A percentile compares a stretch with the other conserved stretches of the same genome.
Evolutionary conservation across 306 rosid genomes (phyloP).

Genomic region (Cotoneaster glaucophyllus): DNA sequence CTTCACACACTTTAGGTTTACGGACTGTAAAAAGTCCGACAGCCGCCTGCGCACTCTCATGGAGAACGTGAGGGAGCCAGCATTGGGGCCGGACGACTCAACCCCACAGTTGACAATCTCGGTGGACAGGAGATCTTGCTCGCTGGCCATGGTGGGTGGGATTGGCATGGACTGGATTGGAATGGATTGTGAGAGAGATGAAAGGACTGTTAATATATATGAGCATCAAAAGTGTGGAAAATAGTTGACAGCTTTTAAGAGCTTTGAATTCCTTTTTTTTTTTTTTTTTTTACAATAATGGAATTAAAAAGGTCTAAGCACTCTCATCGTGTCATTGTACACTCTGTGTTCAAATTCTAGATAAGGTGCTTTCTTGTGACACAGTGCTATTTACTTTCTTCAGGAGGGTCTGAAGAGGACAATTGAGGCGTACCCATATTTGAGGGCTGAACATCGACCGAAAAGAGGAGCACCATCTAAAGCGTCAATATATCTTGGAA

Average conservation of each 20-base stretch:
- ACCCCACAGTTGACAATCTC: constrained; percentile 91
- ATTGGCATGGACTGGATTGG: neutral
- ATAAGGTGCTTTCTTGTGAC: neutral
- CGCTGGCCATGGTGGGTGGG: constrained; percentile 45
- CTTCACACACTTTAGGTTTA: constrained; percentile 89
- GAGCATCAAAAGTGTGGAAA: constrained; percentile 12
- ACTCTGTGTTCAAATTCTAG: constrained; percentile 9
- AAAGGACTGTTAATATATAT: neutral
- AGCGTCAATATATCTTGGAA: constrained; percentile 73
- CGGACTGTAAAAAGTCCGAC: constrained; percentile 87
- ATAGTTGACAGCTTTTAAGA: constrained; percentile 50
- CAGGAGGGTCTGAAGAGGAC: constrained; percentile 89
- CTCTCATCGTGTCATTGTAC: neutral
- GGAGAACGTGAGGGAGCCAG: constrained; percentile 80
- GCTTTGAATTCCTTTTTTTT: constrained; percentile 38
- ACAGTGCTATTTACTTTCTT: constrained; percentile 22
- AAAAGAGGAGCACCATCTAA: constrained; percentile 78
- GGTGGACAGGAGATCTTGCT: constrained; percentile 66
- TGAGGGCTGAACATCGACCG: constrained; percentile 58
- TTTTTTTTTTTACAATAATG: constrained; percentile 32
- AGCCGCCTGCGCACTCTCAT: constrained; percentile 74
- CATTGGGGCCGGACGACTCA: constrained; percentile 81
- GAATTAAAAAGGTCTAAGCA: neutral
- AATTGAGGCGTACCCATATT: constrained; percentile 68
- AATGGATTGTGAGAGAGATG: neutral